Percentiles rank a stretch among this genome's conserved stretches.
These are phyloP conservation scores for Blastobotrys mokoenaii DNA, from an alignment of 805 yeast species.

Conservation along the genomic window DNA sequence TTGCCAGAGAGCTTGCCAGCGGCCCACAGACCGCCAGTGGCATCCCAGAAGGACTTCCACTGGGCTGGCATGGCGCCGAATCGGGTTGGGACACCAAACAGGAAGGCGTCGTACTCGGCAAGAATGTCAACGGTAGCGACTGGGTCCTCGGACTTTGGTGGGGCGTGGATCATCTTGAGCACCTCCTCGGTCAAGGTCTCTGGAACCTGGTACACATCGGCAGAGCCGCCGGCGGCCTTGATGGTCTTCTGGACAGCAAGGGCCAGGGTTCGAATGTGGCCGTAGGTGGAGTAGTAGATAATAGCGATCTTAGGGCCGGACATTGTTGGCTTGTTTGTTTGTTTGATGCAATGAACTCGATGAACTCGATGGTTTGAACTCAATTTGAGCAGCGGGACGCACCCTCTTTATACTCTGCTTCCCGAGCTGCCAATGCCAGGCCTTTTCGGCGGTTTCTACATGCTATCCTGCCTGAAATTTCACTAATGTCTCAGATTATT, in stretches of 20 bases:
- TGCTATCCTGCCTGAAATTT: no score
- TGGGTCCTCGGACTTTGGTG: constrained; percentile 40
- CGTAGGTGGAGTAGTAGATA: constrained; percentile 73
- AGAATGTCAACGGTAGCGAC: constrained; percentile 50
- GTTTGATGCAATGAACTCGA: no score
- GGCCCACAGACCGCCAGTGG: constrained; percentile 73
- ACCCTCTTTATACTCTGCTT: no score
- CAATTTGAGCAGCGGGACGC: no score
- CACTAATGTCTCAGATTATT: no score
- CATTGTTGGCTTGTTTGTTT: no score
- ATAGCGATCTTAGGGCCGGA: constrained; percentile 52
- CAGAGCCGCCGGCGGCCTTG: constrained; percentile 59
- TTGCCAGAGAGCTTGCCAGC: constrained; percentile 61
- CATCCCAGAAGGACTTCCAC: constrained; percentile 67
- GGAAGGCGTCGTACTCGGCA: constrained; percentile 57
- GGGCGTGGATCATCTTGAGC: constrained; percentile 58
- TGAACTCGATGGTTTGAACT: no score
- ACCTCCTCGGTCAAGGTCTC: constrained; percentile 65
- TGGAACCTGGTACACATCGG: constrained; percentile 68
- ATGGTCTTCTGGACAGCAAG: constrained; percentile 62
- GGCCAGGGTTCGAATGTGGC: constrained; percentile 66
- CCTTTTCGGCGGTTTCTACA: no score
- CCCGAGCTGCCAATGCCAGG: no score
- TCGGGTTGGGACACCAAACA: constrained; percentile 77
- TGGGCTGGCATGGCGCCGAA: constrained; percentile 71